Evolutionary conservation across 2,329 filamentous ascomycete genomes (phyloP).

Genomic region (Diaporthe sp.): DNA sequence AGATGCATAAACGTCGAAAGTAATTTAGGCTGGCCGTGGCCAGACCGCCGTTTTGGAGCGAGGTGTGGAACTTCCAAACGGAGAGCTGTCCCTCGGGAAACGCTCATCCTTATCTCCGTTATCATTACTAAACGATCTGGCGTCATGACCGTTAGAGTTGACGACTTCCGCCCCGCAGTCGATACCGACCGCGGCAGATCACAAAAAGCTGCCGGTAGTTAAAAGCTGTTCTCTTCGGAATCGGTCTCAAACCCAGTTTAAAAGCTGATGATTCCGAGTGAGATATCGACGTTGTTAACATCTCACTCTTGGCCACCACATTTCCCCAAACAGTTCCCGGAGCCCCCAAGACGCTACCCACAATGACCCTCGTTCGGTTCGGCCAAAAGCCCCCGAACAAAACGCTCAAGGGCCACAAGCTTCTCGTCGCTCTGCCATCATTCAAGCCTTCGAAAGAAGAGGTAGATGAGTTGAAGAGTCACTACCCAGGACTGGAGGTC

Average conservation of each 20-base stretch:
- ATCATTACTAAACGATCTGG: slow-evolving; percentile 19
- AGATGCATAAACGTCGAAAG: neutral
- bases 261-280: neutral
- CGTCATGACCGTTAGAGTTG: slow-evolving; percentile 12
- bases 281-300: neutral
- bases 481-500: slow-evolving; percentile 58
- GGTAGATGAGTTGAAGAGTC: slow-evolving; percentile 48
- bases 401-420: slow-evolving; percentile 58
- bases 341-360: neutral
- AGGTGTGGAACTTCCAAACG: neutral
- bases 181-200: neutral
- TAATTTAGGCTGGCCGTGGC: neutral
- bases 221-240: neutral
- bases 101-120: slow-evolving; percentile 11
- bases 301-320: neutral
- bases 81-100: neutral
- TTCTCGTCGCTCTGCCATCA: slow-evolving; percentile 52
- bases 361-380: slow-evolving; percentile 29
- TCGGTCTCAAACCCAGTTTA: neutral
- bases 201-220: neutral
- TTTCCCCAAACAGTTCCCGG: neutral
- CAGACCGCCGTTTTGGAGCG: neutral
- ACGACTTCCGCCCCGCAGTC: slow-evolving; percentile 23
- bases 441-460: slow-evolving; percentile 45
- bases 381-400: slow-evolving; percentile 43